Conservation (phyloP, 805 yeast species). For the Candida piceae region DNA sequence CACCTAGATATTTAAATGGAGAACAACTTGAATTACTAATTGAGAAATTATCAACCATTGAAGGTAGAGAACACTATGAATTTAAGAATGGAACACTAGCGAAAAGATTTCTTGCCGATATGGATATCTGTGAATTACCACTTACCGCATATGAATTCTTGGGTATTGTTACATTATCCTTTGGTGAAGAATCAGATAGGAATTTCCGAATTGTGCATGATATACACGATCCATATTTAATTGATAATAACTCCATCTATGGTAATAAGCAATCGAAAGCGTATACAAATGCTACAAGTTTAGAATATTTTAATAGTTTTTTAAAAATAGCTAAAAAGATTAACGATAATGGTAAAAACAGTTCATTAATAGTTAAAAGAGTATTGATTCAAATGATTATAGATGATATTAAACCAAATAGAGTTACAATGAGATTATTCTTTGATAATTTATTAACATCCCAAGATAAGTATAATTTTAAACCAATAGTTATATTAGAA, state of each 20-base stretch:
- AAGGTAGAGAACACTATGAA: neutral
- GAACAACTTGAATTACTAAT: conserved; percentile 7
- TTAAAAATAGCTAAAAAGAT: neutral
- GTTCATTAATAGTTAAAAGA: neutral
- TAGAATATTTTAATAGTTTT: neutral
- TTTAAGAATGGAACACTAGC: conserved; percentile 1
- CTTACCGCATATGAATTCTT: conserved; percentile 8
- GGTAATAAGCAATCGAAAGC: no score
- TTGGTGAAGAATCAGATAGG: no score
- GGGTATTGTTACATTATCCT: no score
- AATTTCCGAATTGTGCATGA: no score
- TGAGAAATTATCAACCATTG: neutral
- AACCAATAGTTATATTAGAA: neutral
- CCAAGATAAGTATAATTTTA: neutral
- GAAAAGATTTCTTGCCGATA: conserved; percentile 6
- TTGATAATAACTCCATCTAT: no score
- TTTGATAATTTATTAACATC: neutral
- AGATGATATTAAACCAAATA: neutral
- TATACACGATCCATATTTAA: no score
- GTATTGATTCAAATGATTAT: neutral
- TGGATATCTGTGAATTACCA: conserved; percentile 6
- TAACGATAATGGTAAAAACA: neutral
- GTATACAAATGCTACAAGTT: no score
- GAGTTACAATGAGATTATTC: neutral
- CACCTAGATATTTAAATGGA: conserved; percentile 4